Evolutionary conservation across 768 basidiomycete species (phyloP).

Genomic region (Phaeotremella skinneri): DNA sequence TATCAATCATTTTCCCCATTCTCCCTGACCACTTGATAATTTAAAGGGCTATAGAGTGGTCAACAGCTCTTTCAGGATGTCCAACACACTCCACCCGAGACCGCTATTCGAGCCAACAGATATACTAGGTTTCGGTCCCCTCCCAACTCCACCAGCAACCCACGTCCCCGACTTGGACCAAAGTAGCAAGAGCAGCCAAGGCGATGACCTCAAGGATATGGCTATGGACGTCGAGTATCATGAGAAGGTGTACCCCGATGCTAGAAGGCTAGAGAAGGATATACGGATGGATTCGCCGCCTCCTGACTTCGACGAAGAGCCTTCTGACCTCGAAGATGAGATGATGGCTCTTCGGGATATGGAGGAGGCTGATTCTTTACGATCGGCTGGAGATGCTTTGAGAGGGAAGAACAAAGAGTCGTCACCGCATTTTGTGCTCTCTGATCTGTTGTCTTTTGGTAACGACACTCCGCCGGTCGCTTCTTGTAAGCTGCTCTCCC

Average conservation of each 20-base stretch:
- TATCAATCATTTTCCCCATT: too few species aligned
- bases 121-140: conserved; percentile 22
- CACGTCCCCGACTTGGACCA: neutral
- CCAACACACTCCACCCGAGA: neutral
- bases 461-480: conserved; percentile 6
- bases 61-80: neutral
- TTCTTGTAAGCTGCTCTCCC: conserved; percentile 10
- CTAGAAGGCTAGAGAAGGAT: neutral
- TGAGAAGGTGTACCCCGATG: neutral
- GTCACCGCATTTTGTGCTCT: conserved; percentile 1
- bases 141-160: conserved; percentile 3
- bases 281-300: conserved; percentile 24
- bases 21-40: neutral
- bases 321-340: conserved; percentile 31
- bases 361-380: neutral
- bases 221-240: neutral
- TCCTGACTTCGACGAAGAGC: conserved; percentile 34
- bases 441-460: conserved; percentile 15
- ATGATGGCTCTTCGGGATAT: conserved; percentile 6
- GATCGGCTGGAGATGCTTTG: neutral
- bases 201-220: neutral
- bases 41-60: neutral
- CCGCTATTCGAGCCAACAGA: conserved; percentile 29
- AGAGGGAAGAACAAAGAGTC: neutral
- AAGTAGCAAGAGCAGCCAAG: conserved; percentile 8